Base-by-base conservation (phyloP, 108 stramenopile species). In the Nitzschia sp. region DNA sequence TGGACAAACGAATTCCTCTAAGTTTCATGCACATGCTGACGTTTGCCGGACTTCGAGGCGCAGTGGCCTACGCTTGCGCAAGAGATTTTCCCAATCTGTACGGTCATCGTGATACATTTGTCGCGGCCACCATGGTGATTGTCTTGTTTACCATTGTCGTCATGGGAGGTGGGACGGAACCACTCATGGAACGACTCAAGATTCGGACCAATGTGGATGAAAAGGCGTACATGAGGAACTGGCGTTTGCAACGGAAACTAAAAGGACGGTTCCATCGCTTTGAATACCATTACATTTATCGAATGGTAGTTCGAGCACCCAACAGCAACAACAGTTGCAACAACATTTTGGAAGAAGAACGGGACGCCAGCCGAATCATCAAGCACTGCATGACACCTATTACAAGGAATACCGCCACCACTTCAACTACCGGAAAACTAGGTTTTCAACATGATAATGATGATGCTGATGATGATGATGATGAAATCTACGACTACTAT, bases 11-110 rank as follows among this genome's bases (percentile, higher is more conserved):
- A 3, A 77, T 86, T 46, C 54, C 66, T 1, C 16, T 53, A 21
- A 80, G 80, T 2, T 81, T 81, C 21, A 75, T 72, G 66, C 88
- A 89, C 77, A 45, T 73, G 74, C 59, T 93, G 5, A 89, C 81
- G 81, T 90, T 86, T 70, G 76, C 86, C 0, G 92, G 92, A 9
- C 62, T 93, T 1, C 76, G 88, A 71, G 92, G 77, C 61, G 88
- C 88, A 45, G 85, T 89, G 36, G 86, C 92, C 16, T 93, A 85
- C 58, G 85, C 88, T 21, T 89, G 88, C 59, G 85, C 79, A 16
- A 34, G 80, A 16, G 68, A 67, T 21, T 89, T 89, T 60, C 88
- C 88, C 0, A 68, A 84, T 55, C 66, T 57, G 5, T 58, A 80
- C 53, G 84, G 82, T 19, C 69, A 84, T 54, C 35, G 58, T 16